Evolutionary conservation across 371 early-diverging fungal species (phyloP).

Genomic region (Saksenaea oblongispora): DNA sequence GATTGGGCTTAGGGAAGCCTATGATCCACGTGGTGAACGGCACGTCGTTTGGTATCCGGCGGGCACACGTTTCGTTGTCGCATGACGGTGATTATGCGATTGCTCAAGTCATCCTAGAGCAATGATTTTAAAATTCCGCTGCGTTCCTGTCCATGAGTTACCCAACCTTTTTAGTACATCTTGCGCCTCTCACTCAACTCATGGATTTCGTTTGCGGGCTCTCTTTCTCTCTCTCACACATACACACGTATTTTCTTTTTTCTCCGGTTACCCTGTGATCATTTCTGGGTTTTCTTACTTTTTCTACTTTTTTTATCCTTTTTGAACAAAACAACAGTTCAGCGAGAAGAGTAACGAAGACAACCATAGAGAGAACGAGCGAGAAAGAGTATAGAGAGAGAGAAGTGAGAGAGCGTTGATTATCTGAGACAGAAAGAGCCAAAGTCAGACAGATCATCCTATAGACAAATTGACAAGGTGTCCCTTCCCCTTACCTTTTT

Average conservation of each 20-base stretch:
- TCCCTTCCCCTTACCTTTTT: neutral
- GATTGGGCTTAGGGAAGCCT: conserved; percentile 47
- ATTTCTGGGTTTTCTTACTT: neutral
- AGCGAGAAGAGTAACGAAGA: too few relatives aligned
- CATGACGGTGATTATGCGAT: conserved; percentile 71
- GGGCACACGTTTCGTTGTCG: conserved; percentile 58
- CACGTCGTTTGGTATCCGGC: conserved; percentile 30
- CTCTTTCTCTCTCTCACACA: neutral
- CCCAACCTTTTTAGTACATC: conserved; percentile 1
- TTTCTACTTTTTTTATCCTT: neutral
- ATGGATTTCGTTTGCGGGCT: neutral
- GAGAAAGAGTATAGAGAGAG: too few relatives aligned
- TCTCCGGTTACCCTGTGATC: neutral
- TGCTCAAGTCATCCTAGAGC: conserved; percentile 63
- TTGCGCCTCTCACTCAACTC: conserved; percentile 1
- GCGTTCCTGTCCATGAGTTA: conserved; percentile 6
- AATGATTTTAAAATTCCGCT: conserved; percentile 3
- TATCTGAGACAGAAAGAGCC: neutral
- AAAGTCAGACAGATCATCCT: conserved; percentile 2
- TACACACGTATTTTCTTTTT: neutral
- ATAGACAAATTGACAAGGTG: conserved; percentile 4
- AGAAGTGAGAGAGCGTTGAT: neutral
- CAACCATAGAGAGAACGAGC: too few relatives aligned
- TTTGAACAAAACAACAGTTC: too few relatives aligned
- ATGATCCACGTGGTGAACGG: conserved; percentile 39